Conservation (phyloP, 2,329 filamentous ascomycete species). For the Aspergillus aculeatus region DNA sequence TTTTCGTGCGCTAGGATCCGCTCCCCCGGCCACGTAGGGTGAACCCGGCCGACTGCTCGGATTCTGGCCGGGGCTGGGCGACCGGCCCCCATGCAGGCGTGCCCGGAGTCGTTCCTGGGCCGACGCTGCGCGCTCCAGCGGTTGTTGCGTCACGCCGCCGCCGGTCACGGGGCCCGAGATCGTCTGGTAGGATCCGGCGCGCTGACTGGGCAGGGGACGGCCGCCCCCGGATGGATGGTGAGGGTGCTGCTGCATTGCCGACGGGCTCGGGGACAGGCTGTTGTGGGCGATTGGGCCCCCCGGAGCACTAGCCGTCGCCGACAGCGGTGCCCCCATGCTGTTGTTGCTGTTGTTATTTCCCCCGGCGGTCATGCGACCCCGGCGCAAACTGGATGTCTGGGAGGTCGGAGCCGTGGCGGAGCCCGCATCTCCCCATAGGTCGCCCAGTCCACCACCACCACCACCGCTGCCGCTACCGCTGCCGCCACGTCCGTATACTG, state of each 20-base stretch:
- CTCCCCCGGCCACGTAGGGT: conserved; percentile 17
- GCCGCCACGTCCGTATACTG: conserved; percentile 30
- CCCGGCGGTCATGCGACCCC: conserved; percentile 28
- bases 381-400: conserved; percentile 42
- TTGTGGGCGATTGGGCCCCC: conserved; percentile 21
- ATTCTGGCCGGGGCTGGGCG: conserved; percentile 32
- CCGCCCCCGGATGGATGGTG: conserved; percentile 35
- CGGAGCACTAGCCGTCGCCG: conserved; percentile 24
- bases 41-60: conserved; percentile 15
- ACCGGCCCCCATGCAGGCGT: conserved; percentile 63
- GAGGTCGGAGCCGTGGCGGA: conserved; percentile 29
- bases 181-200: conserved; percentile 72
- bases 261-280: conserved; percentile 26
- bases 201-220: conserved; percentile 69
- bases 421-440: conserved; percentile 56
- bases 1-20: conserved; percentile 34
- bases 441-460: conserved; percentile 49
- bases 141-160: conserved; percentile 3
- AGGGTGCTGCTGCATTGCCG: conserved; percentile 14
- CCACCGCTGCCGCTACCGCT: conserved; percentile 20
- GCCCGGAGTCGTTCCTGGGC: conserved; percentile 83
- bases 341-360: conserved; percentile 5
- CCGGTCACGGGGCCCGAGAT: conserved; percentile 32
- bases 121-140: conserved; percentile 34
- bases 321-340: conserved; percentile 21